Base-by-base conservation (phyloP, 1,284 basidiomycete genomes). In the Pseudozyma flocculosa region DNA sequence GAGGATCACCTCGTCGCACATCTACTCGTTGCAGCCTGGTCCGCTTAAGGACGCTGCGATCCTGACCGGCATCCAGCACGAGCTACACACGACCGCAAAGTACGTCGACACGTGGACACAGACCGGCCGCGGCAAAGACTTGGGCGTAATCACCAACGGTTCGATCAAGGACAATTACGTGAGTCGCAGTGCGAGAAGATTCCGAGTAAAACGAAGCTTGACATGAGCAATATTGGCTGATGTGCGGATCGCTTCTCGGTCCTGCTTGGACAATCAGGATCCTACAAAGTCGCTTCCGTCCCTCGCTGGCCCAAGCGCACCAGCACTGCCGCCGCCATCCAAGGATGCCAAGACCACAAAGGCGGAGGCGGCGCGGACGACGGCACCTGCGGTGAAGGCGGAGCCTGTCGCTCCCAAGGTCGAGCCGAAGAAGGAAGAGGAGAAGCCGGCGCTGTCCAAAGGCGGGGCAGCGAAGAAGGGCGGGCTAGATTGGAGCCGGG, bases 21-120 rank as follows among this genome's bases (percentile, higher is more conserved):
- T 72, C 49, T 72, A 72, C 50, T 66, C 70, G 37, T 43, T 72
- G 44, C 58, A 63, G 17, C 50, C 64, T 3, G 60, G 61, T 9
- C 43, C 39, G 23, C 53, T 58, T 7, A 54, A 56, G 13, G 64
- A 70, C 40, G 57, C 42, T 10, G 34, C 60, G 10, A 63, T 67
- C 23, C 60, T 73, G 7, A 67, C 67, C 15, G 58, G 60, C 0
- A 49, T 70, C 4, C 61, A 68, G 43, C 53, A 70, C 40, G 71
- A 72, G 11, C 44, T 70, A 47, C 62, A 65, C 34, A 49, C 51
- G 11, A 51, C 57, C 42, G 46, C 61, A 32, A 61, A 66, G 45
- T 64, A 70, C 45, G 32, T 60, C 14, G 45, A 68, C 19, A 50
- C 49, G 3, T 72, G 61, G 62, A 53, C 58, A 19, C 39, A 62